A percentile compares a stretch with the other conserved stretches of the same genome.
phyloP scores from a whole-genome alignment of 2,329 filamentous ascomycete genomes.

The Raffaelea arxii region DNA sequence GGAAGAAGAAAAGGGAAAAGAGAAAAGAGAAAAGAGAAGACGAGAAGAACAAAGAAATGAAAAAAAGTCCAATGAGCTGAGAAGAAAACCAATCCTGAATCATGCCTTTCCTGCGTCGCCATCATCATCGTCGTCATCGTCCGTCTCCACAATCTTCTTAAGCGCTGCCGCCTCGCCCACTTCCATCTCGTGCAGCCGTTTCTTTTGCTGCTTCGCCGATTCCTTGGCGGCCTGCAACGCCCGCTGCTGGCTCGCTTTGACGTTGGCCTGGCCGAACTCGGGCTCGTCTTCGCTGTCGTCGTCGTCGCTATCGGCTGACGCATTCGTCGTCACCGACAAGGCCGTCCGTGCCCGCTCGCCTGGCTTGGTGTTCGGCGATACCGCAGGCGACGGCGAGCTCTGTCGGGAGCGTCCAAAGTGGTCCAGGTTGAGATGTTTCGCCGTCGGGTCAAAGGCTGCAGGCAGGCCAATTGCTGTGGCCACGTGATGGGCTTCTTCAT shows the following conservation, averaged over 20 bases:
- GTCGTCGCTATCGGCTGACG: conserved; percentile 28
- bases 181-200: conserved; percentile 50
- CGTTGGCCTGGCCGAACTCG: conserved; percentile 25
- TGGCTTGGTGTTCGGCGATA: background rate
- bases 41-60: too few species aligned
- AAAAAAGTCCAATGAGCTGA: too few species aligned
- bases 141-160: conserved; percentile 10
- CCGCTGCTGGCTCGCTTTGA: too few species aligned
- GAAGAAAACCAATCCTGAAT: too few species aligned
- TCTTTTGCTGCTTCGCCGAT: conserved; percentile 33
- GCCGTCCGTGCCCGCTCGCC: conserved; percentile 1
- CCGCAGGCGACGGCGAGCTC: conserved; percentile 7
- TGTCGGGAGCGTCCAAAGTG: conserved; percentile 10
- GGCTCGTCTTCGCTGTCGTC: conserved; percentile 33
- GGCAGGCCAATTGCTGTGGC: conserved; percentile 54
- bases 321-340: conserved; percentile 11
- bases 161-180: conserved; percentile 47
- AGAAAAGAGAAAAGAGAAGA: too few species aligned
- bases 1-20: too few species aligned
- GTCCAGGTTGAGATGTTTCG: conserved; percentile 40
- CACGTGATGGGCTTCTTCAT: conserved; percentile 56
- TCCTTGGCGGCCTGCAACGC: conserved; percentile 38
- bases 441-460: conserved; percentile 52
- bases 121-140: conserved; percentile 20
- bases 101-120: too few species aligned